phyloP scores from a whole-genome alignment of 164 flowering plant species.

The Paratinospora sagittata region DNA sequence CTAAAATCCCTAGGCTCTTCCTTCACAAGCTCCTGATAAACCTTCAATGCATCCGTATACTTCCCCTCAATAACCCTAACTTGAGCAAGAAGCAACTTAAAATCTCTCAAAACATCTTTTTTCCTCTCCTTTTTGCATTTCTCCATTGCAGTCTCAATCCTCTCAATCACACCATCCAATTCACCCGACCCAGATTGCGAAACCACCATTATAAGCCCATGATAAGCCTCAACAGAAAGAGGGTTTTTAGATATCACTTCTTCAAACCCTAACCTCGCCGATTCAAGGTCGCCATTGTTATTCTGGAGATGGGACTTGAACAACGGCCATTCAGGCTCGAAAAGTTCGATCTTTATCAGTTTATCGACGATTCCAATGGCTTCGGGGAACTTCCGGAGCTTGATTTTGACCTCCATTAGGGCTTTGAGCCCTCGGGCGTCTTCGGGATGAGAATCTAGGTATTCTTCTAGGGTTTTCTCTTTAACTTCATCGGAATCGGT shows the following conservation, averaged over 20 bases:
- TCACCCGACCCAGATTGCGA: constrained; percentile 32
- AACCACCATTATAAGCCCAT: constrained; percentile 58
- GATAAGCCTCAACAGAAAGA: constrained; percentile 67
- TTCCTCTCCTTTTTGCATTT: constrained; percentile 56
- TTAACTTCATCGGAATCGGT: constrained; percentile 29
- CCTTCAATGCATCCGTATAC: constrained; percentile 62
- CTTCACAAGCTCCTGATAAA: constrained; percentile 68
- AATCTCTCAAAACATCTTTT: constrained; percentile 54
- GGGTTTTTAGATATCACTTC: constrained; percentile 60
- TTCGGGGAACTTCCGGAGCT: constrained; percentile 41
- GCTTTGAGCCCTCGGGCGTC: constrained; percentile 43
- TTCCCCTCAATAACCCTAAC: constrained; percentile 55
- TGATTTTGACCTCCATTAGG: constrained; percentile 64
- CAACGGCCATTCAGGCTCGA: constrained; percentile 60
- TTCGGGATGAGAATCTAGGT: constrained; percentile 31
- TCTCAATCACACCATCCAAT: constrained; percentile 38
- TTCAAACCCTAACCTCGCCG: constrained; percentile 51
- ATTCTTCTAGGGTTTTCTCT: constrained; percentile 47
- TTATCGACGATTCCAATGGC: constrained; percentile 51
- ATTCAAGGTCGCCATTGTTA: constrained; percentile 43
- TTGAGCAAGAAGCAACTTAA: constrained; percentile 74
- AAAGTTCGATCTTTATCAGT: constrained; percentile 54
- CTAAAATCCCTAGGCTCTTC: constrained; percentile 91
- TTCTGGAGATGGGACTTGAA: constrained; percentile 47
- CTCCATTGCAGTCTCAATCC: constrained; percentile 50